These are phyloP conservation scores for Cryphonectria carpinicola DNA, from an alignment of 2,329 filamentous ascomycete genomes.

Conservation along the genomic window DNA sequence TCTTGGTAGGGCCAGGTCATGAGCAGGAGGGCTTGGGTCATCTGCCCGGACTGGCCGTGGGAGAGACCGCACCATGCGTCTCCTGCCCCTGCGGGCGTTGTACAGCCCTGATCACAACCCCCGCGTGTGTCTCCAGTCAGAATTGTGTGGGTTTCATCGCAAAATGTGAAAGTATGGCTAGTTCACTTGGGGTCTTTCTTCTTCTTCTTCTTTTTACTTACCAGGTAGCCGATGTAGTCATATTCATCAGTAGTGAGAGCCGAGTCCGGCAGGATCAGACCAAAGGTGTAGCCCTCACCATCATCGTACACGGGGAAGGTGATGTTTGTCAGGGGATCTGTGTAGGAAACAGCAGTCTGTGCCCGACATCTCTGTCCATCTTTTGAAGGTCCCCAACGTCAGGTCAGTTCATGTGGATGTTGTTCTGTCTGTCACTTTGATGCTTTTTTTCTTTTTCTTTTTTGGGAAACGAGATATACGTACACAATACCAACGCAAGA, in stretches of 20 bases:
- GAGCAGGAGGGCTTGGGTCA: conserved; percentile 58
- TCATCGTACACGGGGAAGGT: conserved; percentile 22
- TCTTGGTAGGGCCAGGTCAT: conserved; percentile 54
- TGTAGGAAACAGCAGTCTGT: conserved; percentile 20
- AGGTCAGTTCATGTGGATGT: neutral
- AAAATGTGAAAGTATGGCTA: neutral
- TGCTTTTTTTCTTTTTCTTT: no score
- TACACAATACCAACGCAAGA: conserved; percentile 21
- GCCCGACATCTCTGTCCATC: conserved; percentile 23
- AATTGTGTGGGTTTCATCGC: neutral
- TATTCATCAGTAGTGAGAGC: conserved; percentile 20
- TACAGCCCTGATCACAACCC: conserved; percentile 12
- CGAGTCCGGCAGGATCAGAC: conserved; percentile 18
- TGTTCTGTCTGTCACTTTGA: neutral
- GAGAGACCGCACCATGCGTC: conserved; percentile 22
- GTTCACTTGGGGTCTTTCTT: no score
- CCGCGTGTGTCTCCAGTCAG: neutral
- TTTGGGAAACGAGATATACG: neutral
- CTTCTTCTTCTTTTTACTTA: neutral
- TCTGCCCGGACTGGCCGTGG: conserved; percentile 34
- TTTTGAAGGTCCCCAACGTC: neutral
- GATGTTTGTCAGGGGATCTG: conserved; percentile 22
- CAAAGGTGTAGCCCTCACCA: conserved; percentile 23
- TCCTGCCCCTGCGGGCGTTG: conserved; percentile 21
- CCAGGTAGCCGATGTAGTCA: conserved; percentile 25